Base-by-base conservation (phyloP, 208 protist genomes). In the Crithidia bombi region DNA sequence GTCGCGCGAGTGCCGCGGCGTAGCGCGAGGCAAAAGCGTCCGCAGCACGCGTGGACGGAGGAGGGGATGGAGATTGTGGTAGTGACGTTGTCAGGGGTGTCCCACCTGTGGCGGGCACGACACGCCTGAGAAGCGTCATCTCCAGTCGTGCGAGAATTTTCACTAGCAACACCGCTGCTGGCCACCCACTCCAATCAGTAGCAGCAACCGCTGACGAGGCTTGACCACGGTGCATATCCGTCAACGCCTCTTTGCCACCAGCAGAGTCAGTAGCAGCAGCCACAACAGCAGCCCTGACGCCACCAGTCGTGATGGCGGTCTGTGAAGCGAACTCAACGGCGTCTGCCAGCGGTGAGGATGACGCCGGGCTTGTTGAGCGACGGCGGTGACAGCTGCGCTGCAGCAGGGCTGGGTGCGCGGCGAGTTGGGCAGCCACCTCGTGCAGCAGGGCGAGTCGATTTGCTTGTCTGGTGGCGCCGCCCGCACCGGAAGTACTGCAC, bases 121-220 rank as follows among this genome's bases (percentile, higher is more conserved):
- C 6, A 11, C 57, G 14, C 10, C 23, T 25, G 17, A 9, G 25
- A 54, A 65, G 21, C 15, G 21, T 5, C 11, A 0, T 21, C 0
- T 65, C 59, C 9, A 65, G 46, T 19, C 28, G 41, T 1, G 44
- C 39, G 2, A 65, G 7, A 1, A 54, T 12, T 15, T 65, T 65
- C 4, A 59, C 1, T 3, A 69, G 5, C 0, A 58, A 7, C 25
- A 58, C 50, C 3, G 63, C 51, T 9, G 49, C 63, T 33, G 63
- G 63, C 63, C 63, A 69, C 50, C 63, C 63, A 7, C 26, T 15
- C 33, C 38, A n/a, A 26, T 58, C 54, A 5, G 33, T 12, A n/a
- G n/a, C n/a, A n/a, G n/a, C n/a, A n/a, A n/a, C n/a, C n/a, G n/a
- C n/a, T n/a, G n/a, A n/a, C n/a, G n/a, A n/a, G n/a, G n/a, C n/a